A percentile compares a stretch with the other conserved stretches of the same genome.
Evolutionary conservation across 257 asterid genomes (phyloP).

Genomic region (Penstemon davidsonii): DNA sequence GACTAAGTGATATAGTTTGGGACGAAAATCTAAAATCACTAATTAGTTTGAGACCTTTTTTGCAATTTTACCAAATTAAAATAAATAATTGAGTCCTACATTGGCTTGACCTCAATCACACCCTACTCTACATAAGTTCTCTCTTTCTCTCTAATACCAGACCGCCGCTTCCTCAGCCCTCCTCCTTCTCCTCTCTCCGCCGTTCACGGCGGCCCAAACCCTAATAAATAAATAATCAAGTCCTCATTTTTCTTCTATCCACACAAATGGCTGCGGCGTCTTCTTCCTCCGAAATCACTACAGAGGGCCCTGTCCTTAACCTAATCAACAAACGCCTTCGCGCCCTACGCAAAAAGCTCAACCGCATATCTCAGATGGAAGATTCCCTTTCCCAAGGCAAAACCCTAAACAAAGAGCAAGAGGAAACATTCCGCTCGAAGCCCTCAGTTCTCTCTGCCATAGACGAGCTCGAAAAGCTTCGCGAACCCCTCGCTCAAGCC

Average conservation of each 20-base stretch:
- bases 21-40: no score
- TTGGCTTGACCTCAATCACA: no score
- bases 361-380: constrained; percentile 78
- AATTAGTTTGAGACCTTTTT: no score
- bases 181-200: constrained; percentile 19
- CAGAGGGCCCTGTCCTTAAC: constrained; percentile 69
- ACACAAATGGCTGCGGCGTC: constrained; percentile 21
- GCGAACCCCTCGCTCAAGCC: constrained; percentile 62
- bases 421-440: constrained; percentile 72
- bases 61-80: no score
- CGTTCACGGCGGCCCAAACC: constrained; percentile 46
- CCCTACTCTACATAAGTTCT: no score
- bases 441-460: constrained; percentile 55
- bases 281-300: constrained; percentile 41
- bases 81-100: no score
- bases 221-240: neutral
- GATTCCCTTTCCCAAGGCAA: constrained; percentile 67
- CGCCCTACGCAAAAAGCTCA: constrained; percentile 67
- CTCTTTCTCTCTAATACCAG: no score
- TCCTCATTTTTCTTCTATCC: neutral
- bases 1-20: no score
- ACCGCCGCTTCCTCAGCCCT: no score
- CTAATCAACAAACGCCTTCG: constrained; percentile 83
- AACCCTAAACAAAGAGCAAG: constrained; percentile 76
- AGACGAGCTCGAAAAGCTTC: constrained; percentile 79